Evolutionary conservation across 2,329 filamentous ascomycete species (phyloP).

Genomic region (Cercospora zeina): DNA sequence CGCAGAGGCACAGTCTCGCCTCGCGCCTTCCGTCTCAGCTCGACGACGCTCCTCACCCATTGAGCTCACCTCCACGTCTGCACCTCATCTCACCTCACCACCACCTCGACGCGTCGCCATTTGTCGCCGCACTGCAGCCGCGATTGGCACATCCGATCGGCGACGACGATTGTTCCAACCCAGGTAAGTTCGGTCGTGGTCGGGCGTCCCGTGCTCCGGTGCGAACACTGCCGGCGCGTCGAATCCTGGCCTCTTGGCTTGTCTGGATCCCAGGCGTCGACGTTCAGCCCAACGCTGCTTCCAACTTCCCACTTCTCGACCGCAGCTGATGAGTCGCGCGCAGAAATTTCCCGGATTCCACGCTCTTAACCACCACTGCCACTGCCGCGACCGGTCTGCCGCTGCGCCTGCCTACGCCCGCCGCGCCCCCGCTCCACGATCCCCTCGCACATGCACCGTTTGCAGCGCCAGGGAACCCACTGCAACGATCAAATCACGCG

Average conservation of each 20-base stretch:
- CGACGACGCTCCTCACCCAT: conserved; percentile 1
- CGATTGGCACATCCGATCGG: background rate
- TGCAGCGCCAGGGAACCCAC: conserved; percentile 18
- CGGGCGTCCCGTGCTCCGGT: conserved; percentile 3
- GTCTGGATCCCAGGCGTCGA: conserved; percentile 5
- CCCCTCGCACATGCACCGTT: conserved; percentile 15
- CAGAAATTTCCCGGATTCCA: conserved; percentile 13
- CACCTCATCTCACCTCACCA: too few relatives aligned
- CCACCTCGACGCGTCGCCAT: background rate
- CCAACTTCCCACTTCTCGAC: conserved; percentile 14
- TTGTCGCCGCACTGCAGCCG: background rate
- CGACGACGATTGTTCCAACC: background rate
- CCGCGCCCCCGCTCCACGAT: conserved; percentile 5
- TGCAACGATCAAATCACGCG: conserved; percentile 20
- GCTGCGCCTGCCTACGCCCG: conserved; percentile 6
- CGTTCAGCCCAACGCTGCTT: conserved; percentile 14
- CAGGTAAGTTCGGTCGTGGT: conserved; percentile 2
- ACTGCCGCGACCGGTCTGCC: conserved; percentile 8
- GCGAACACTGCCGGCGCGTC: conserved; percentile 3
- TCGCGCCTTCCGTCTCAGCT: background rate
- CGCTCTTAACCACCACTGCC: background rate
- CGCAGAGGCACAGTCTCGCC: background rate
- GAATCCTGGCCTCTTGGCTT: conserved; percentile 16
- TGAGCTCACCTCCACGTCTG: background rate
- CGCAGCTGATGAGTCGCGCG: conserved; percentile 19